Base-by-base conservation (phyloP, 345 rosid genomes). In the Acer saccharum region DNA sequence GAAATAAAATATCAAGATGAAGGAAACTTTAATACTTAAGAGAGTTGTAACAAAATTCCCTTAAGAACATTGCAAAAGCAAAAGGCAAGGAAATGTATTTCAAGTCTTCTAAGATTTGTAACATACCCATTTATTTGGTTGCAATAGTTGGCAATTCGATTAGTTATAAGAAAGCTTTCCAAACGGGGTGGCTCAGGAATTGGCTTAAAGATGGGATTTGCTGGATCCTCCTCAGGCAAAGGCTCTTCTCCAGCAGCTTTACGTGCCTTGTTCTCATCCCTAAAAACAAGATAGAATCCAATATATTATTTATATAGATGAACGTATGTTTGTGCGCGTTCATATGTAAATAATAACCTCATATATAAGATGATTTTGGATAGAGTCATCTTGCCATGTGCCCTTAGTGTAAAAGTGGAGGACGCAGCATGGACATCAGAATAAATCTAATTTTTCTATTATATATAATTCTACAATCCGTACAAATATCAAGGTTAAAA, bases 121-220 rank as follows among this genome's bases (percentile, higher is more conserved):
- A 76, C 90, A 32, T 90, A 97, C 99, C 96, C 97, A 25, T 97
- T 97, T 83, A 97, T 90, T 88, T 97, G 99, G 88, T 88, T 94
- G 89, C 99, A 97, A 77, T 90, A 94, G 86, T 94, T 94, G 61
- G 97, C 71, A 68, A 94, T 88, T 80, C 92, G 98, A 86, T 97
- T 97, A 78, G 98, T 88, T 80, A 93, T 83, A 46, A 97, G 98
- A 81, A 97, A 97, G 87, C 98, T 91, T 84, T 93, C 99, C 86
- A 97, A 81, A 48, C 97, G 94, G 17, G 99, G 86, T 57, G 99
- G 99, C 78, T 97, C 99, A 44, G 92, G 94, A 55, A 91, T 86
- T 25, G 98, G 90, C 87, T 97, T 97, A 72, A 97, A 97, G 64
- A 93, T 82, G 20, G 99, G 94, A 86, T 97, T 97, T 65, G 92